Conservation (phyloP, 2,329 filamentous ascomycete genomes). For the Penicillium aurantiogriseum region DNA sequence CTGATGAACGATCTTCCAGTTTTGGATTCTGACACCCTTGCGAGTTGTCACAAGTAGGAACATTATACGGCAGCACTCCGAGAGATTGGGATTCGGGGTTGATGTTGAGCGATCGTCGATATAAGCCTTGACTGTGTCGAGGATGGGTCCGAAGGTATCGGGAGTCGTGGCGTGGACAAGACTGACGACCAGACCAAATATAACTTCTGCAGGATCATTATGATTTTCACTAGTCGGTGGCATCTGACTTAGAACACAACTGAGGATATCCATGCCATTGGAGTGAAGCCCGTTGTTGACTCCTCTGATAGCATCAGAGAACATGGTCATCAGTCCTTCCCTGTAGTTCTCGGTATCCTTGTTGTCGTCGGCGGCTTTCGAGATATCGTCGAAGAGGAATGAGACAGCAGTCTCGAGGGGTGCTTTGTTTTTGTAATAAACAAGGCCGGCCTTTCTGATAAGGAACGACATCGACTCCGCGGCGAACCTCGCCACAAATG, state of each 20-base stretch:
- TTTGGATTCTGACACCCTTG: constrained; percentile 69
- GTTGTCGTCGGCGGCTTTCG: constrained; percentile 30
- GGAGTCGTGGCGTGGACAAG: constrained; percentile 76
- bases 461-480: constrained; percentile 95
- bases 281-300: constrained; percentile 59
- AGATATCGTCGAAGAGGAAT: constrained; percentile 69
- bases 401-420: constrained; percentile 69
- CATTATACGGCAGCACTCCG: constrained; percentile 39
- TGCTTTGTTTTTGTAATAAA: constrained; percentile 68
- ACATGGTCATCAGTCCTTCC: constrained; percentile 87
- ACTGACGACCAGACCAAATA: constrained; percentile 74
- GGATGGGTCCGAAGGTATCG: constrained; percentile 69
- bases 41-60: constrained; percentile 74
- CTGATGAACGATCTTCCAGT: constrained; percentile 68
- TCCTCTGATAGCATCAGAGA: constrained; percentile 74
- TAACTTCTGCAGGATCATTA: constrained; percentile 52
- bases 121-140: constrained; percentile 60
- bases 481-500: constrained; percentile 85
- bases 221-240: constrained; percentile 30
- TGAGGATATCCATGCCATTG: constrained; percentile 54
- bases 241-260: constrained; percentile 48
- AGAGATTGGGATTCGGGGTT: constrained; percentile 41
- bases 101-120: constrained; percentile 36
- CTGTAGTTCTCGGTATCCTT: constrained; percentile 62
- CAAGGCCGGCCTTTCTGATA: constrained; percentile 79